Conservation (phyloP, 2,329 filamentous ascomycete species). For the Chaetothyriales sp. region DNA sequence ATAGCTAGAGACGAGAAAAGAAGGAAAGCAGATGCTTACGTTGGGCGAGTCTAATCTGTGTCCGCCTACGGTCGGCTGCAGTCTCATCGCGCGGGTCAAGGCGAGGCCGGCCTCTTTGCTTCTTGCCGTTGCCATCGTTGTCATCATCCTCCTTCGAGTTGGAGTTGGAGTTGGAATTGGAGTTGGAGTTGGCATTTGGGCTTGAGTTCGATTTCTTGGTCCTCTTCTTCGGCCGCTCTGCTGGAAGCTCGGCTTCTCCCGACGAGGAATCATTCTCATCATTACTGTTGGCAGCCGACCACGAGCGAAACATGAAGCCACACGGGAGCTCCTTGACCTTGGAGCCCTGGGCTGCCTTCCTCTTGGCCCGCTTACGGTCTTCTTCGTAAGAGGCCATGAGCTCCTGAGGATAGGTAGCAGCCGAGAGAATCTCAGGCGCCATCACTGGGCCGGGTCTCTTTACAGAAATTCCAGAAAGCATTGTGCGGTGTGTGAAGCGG, state of each 20-base stretch:
- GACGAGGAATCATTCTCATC: constrained; percentile 6
- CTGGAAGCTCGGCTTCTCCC: constrained; percentile 4
- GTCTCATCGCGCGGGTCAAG: constrained; percentile 65
- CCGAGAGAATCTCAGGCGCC: constrained; percentile 11
- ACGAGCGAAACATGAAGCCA: constrained; percentile 3
- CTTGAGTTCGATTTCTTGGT: constrained; percentile 3
- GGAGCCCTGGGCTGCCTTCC: constrained; percentile 2
- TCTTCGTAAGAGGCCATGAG: constrained; percentile 10
- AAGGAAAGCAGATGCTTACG: constrained; percentile 11
- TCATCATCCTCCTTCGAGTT: constrained; percentile 3
- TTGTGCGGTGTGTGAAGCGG: too few relatives aligned
- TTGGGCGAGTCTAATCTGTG: constrained; percentile 76
- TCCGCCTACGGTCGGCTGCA: constrained; percentile 64
- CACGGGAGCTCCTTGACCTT: constrained; percentile 6
- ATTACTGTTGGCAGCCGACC: not conserved
- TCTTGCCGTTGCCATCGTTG: constrained; percentile 9
- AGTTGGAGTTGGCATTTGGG: too few relatives aligned
- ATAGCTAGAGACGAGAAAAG: too few relatives aligned
- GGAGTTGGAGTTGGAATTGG: not conserved
- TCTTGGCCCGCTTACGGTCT: constrained; percentile 6
- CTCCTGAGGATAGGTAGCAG: constrained; percentile 9
- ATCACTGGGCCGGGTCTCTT: not conserved
- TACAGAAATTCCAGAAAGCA: not conserved
- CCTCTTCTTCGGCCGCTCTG: constrained; percentile 6
- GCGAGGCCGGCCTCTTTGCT: constrained; percentile 53